phyloP scores from a whole-genome alignment of 306 rosid genomes.

The Canavalia ensiformis region DNA sequence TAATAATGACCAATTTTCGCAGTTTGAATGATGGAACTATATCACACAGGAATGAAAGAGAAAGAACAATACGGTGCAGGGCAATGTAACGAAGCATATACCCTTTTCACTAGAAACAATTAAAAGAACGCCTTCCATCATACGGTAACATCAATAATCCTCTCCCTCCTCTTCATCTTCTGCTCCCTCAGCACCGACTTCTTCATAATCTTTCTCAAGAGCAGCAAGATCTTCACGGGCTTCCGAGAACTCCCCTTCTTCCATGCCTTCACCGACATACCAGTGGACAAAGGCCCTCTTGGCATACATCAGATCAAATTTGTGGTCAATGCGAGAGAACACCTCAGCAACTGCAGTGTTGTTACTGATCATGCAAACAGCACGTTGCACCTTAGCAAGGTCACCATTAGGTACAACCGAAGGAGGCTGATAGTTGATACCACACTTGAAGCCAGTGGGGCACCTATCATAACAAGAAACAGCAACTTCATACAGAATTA shows the following conservation, averaged over 20 bases:
- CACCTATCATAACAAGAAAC: conserved; percentile 67
- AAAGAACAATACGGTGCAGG: conserved; percentile 40
- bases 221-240: conserved; percentile 99
- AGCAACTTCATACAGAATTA: background rate
- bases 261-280: conserved; percentile 99
- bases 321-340: conserved; percentile 97
- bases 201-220: conserved; percentile 99
- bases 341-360: conserved; percentile 99
- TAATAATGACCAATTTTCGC: conserved; percentile 49
- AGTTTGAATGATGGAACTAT: conserved; percentile 49
- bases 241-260: conserved; percentile 99
- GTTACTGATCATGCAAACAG: conserved; percentile 99
- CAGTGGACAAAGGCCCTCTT: conserved; percentile 99
- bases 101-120: conserved; percentile 48
- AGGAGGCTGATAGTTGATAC: conserved; percentile 98
- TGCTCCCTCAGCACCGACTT: conserved; percentile 94
- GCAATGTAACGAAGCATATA: conserved; percentile 55
- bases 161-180: conserved; percentile 90
- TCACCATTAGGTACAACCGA: conserved; percentile 96
- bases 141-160: conserved; percentile 61
- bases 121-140: conserved; percentile 41
- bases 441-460: conserved; percentile 98
- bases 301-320: conserved; percentile 98
- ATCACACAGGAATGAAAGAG: conserved; percentile 55
- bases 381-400: conserved; percentile 96